Percentiles rank a stretch among this genome's conserved stretches.
These are phyloP conservation scores for Clonostachys byssicola DNA, from an alignment of 2,329 filamentous ascomycete species.

Conservation along the genomic window DNA sequence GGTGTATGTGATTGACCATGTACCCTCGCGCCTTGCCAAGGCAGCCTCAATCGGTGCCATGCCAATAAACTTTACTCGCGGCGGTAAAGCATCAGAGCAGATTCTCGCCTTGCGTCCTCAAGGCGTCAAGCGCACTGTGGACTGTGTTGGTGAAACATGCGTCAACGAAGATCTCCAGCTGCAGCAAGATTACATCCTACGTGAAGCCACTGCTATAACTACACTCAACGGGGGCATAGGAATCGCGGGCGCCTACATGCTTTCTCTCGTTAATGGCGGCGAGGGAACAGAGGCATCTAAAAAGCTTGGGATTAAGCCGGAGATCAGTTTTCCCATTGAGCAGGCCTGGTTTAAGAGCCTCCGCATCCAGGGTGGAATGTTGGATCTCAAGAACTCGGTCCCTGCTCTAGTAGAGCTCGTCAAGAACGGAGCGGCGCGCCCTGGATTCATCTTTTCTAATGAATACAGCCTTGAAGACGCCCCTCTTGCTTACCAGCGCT, in stretches of 20 bases:
- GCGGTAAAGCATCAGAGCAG: slow-evolving; percentile 17
- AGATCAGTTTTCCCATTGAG: neutral
- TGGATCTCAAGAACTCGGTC: neutral
- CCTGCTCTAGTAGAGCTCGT: slow-evolving; percentile 14
- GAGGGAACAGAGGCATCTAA: neutral
- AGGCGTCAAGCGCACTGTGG: slow-evolving; percentile 11
- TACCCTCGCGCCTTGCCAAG: slow-evolving; percentile 51
- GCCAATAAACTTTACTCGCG: slow-evolving; percentile 47
- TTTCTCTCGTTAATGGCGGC: neutral
- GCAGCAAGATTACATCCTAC: slow-evolving; percentile 7
- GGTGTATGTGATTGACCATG: slow-evolving; percentile 60
- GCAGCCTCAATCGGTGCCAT: slow-evolving; percentile 59
- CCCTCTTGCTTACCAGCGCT: slow-evolving; percentile 15
- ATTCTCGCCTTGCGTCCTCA: slow-evolving; percentile 9
- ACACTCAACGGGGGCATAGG: neutral
- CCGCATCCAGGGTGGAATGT: neutral
- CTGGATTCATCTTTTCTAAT: slow-evolving; percentile 16
- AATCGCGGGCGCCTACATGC: neutral
- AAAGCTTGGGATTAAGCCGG: neutral
- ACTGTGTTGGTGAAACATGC: slow-evolving; percentile 10
- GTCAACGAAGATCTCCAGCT: slow-evolving; percentile 10
- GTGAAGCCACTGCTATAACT: neutral
- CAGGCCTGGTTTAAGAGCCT: neutral
- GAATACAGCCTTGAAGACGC: slow-evolving; percentile 19
- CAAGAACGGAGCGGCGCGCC: slow-evolving; percentile 13